Evolutionary conservation across 1,139 yeast genomes (phyloP), one percentile per base, ranked within the genome.

Genomic region (Candida tropicalis): DNA sequence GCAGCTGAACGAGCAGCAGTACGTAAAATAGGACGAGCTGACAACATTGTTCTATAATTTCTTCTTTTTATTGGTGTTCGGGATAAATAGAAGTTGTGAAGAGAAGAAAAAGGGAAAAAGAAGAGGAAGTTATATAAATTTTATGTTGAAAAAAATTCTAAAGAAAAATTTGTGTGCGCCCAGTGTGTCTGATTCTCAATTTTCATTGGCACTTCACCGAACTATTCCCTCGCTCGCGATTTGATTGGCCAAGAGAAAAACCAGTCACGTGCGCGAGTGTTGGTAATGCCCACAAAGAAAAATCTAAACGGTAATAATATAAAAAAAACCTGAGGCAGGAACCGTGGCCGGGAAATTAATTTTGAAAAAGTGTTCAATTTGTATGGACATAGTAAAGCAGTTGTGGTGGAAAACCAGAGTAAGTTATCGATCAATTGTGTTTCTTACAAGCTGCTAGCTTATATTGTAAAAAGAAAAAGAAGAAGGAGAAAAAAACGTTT

Each of bases 21-120:
- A 77, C 90, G 87, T 72, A 84, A 77, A 75, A 81, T 81, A 71
- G 87, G 80, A 81, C 91, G 88, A 67, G 82, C 80, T 68, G 90
- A 82, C 79, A 84, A 84, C 91, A 84, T 84, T 56, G 52, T 59
- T 48, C 45, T 39, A 45, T 44, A 39, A 31, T 36, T 44, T 40
- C 39, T 33, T 26, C 36, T 34, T 33, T 28, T 39, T 39, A 31
- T 36, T 28, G 31, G 39, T 24, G 35, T 29, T 20, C 8, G 40
- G 32, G 20, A 37, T 41, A 40, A 46, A 45, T 43, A 42, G 44
- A 40, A 42, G 40, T 42, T 27, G 39, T 40, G 39, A 29, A 37
- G 40, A 37, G 39, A 37, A 37, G 40, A 37, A 41, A 32, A 33
- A 39, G 45, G 53, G 53, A 49, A 50, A 50, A 50, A 48, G 48